These are phyloP conservation scores for Corylus avellana DNA, from an alignment of 306 rosid species.

Conservation along the genomic window DNA sequence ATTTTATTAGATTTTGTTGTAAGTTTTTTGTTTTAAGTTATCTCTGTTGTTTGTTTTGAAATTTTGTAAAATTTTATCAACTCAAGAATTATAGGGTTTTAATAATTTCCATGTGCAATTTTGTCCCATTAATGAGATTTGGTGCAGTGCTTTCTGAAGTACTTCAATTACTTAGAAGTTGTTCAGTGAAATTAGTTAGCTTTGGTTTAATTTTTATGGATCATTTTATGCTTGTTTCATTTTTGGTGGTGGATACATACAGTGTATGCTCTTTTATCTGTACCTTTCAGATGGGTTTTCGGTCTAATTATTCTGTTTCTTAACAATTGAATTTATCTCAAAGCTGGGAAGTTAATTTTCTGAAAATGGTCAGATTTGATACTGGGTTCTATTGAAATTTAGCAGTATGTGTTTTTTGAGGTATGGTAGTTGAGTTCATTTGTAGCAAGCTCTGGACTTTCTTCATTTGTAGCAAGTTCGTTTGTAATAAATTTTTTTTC, in stretches of 20 bases:
- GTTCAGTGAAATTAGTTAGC: background rate
- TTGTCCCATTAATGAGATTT: slow-evolving; percentile 24
- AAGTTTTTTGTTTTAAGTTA: slow-evolving; percentile 16
- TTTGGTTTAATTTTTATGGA: background rate
- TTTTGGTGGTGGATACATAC: background rate
- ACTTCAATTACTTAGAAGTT: slow-evolving; percentile 9
- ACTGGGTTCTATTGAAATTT: slow-evolving; percentile 3
- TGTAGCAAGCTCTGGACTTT: slow-evolving; percentile 6
- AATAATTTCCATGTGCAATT: slow-evolving; percentile 4
- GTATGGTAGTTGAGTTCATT: background rate
- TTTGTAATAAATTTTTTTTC: background rate
- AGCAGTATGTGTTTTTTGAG: slow-evolving; percentile 2
- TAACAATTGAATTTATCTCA: background rate
- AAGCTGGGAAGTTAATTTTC: slow-evolving; percentile 4
- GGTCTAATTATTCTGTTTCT: background rate
- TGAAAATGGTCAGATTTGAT: background rate
- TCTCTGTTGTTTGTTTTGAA: slow-evolving; percentile 3
- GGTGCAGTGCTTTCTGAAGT: background rate
- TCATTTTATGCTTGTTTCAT: background rate
- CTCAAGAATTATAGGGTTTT: slow-evolving; percentile 33
- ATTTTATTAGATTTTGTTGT: slow-evolving; percentile 23
- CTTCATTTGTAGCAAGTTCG: background rate
- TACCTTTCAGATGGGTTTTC: background rate
- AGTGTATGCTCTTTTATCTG: background rate
- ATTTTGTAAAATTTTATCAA: slow-evolving; percentile 15